Conservation (phyloP, 2,329 filamentous ascomycete species). For the Xylaria sp. region DNA sequence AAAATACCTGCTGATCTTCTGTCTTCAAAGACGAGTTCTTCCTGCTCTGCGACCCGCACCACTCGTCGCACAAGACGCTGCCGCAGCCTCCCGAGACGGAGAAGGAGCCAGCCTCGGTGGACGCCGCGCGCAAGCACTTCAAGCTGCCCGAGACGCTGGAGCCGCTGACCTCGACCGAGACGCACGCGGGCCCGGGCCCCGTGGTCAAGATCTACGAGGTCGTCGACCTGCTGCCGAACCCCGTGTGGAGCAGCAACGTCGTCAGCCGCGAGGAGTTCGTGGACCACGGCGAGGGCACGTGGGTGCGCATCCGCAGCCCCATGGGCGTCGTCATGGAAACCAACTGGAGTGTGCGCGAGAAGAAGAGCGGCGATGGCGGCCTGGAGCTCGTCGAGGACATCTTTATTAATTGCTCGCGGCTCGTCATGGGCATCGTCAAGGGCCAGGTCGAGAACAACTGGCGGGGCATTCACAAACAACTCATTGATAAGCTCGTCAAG, state of each 20-base stretch:
- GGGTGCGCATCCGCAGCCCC: slow-evolving; percentile 63
- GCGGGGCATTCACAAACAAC: slow-evolving; percentile 62
- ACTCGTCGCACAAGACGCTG: slow-evolving; percentile 51
- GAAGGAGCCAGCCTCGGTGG: slow-evolving; percentile 39
- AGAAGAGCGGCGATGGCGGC: slow-evolving; percentile 46
- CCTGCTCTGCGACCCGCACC: slow-evolving; percentile 64
- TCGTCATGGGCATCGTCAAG: slow-evolving; percentile 62
- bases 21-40: slow-evolving; percentile 56
- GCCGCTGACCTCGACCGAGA: slow-evolving; percentile 34
- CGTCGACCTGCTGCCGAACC: slow-evolving; percentile 64
- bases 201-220: slow-evolving; percentile 58
- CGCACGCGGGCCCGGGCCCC: slow-evolving; percentile 12
- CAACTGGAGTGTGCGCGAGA: slow-evolving; percentile 55
- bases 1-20: background rate
- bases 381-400: slow-evolving; percentile 62
- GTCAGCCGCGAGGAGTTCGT: slow-evolving; percentile 66
- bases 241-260: slow-evolving; percentile 66
- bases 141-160: slow-evolving; percentile 43
- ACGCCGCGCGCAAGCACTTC: slow-evolving; percentile 47
- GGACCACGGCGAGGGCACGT: slow-evolving; percentile 60
- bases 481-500: slow-evolving; percentile 55
- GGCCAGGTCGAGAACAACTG: slow-evolving; percentile 63
- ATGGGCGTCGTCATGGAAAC: slow-evolving; percentile 65
- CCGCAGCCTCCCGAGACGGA: slow-evolving; percentile 44
- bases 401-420: slow-evolving; percentile 61